Conservation (phyloP, 2,329 filamentous ascomycete genomes). For the Apiospora pterosperma region DNA sequence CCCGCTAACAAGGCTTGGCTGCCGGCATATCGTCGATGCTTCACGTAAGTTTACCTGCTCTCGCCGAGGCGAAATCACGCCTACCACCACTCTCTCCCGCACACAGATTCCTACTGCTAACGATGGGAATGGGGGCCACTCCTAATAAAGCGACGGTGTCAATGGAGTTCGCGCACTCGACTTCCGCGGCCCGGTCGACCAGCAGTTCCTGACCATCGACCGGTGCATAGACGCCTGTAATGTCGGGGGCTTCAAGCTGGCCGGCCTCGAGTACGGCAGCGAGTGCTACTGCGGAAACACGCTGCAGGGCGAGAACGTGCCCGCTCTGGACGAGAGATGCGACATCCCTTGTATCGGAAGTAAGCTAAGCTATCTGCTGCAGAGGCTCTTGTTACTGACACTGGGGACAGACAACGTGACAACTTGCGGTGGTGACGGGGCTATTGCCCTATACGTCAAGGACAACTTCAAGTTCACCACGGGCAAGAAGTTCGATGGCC, state of each 20-base stretch:
- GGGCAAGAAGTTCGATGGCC: neutral
- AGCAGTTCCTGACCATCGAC: neutral
- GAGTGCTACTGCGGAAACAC: conserved; percentile 41
- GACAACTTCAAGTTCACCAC: neutral
- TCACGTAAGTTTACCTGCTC: neutral
- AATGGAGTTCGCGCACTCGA: neutral
- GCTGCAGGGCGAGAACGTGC: neutral
- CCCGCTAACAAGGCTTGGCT: neutral
- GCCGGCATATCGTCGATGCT: neutral
- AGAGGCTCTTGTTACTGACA: neutral
- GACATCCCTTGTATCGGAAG: neutral
- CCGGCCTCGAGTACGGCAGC: conserved; percentile 37
- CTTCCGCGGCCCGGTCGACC: neutral
- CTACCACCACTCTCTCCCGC: neutral
- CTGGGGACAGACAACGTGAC: neutral
- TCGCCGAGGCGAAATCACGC: too few species aligned
- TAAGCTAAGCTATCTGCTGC: neutral
- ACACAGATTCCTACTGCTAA: neutral
- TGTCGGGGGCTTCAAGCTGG: conserved; percentile 28
- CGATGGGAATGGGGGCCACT: neutral
- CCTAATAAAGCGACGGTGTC: neutral
- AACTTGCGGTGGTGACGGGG: neutral
- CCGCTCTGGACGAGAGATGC: neutral
- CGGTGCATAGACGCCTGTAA: neutral
- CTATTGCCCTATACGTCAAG: neutral